Conservation (phyloP, 371 early-diverging fungal genomes). For the Circinella minor region DNA sequence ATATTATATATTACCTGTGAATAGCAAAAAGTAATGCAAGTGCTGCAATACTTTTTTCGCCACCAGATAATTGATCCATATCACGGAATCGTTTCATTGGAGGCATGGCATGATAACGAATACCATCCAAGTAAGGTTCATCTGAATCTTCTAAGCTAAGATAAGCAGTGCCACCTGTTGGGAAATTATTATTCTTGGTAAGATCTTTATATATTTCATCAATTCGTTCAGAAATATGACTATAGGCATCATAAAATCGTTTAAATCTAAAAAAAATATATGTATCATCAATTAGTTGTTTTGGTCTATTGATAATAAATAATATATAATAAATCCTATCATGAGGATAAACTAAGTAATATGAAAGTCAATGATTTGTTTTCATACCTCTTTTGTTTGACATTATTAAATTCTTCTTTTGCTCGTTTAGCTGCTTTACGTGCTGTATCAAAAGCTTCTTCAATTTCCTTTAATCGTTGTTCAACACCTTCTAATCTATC, state of each 20-base stretch:
- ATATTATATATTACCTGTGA: slow-evolving; percentile 61
- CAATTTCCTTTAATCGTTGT: slow-evolving; percentile 76
- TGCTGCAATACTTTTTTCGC: slow-evolving; percentile 99
- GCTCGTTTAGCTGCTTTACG: slow-evolving; percentile 79
- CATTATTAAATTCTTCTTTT: slow-evolving; percentile 77
- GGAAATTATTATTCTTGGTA: slow-evolving; percentile 79
- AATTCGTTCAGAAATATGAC: slow-evolving; percentile 88
- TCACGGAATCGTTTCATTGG: slow-evolving; percentile 99
- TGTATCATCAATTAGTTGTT: background rate
- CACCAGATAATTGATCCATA: slow-evolving; percentile 99
- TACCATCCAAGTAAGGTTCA: slow-evolving; percentile 95
- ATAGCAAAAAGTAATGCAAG: slow-evolving; percentile 98
- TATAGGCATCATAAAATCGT: slow-evolving; percentile 88
- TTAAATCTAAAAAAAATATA: slow-evolving; percentile 55
- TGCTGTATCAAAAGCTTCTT: slow-evolving; percentile 81
- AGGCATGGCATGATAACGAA: slow-evolving; percentile 99
- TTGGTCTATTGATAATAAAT: too few relatives aligned
- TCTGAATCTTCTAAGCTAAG: slow-evolving; percentile 92
- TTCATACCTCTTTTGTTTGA: slow-evolving; percentile 81
- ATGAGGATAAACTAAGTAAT: too few relatives aligned
- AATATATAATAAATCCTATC: too few relatives aligned
- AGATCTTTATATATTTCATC: slow-evolving; percentile 96
- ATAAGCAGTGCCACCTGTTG: slow-evolving; percentile 96
- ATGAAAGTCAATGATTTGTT: too few relatives aligned
- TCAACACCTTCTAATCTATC: slow-evolving; percentile 87